Conservation (phyloP, 352 stramenopile genomes). For the Phytophthora macrochlamydospora region DNA sequence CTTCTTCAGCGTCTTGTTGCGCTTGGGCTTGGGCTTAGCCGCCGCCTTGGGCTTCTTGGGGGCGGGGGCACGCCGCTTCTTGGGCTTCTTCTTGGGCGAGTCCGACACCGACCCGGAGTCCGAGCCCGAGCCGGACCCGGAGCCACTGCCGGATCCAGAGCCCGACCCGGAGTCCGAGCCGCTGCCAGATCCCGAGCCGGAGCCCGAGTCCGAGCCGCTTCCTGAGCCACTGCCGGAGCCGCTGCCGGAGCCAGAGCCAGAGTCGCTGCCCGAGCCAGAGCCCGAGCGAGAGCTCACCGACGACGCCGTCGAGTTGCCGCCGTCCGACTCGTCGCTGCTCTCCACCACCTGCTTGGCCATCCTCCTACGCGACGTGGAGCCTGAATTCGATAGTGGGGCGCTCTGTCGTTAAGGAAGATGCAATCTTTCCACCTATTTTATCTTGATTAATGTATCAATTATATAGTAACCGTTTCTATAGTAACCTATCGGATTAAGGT, state of each 20-base stretch:
- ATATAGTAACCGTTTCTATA: not conserved
- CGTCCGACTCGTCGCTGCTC: slow-evolving; percentile 80
- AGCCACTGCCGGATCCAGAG: slow-evolving; percentile 40
- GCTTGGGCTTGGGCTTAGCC: slow-evolving; percentile 43
- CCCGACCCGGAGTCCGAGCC: slow-evolving; percentile 42
- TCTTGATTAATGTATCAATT: not conserved
- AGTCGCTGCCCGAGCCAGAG: slow-evolving; percentile 34
- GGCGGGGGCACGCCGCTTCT: slow-evolving; percentile 39
- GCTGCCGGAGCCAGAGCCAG: slow-evolving; percentile 12
- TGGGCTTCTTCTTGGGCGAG: slow-evolving; percentile 53
- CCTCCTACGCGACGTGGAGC: not conserved
- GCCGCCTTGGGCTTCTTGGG: slow-evolving; percentile 44
- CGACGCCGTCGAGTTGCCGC: slow-evolving; percentile 58
- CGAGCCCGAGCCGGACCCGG: slow-evolving; percentile 42
- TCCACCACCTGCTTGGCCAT: slow-evolving; percentile 78
- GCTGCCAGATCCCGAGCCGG: slow-evolving; percentile 33
- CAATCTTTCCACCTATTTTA: not conserved
- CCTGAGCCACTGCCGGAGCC: slow-evolving; percentile 39
- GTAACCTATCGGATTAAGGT: not conserved
- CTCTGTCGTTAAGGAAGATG: not conserved
- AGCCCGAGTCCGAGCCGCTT: slow-evolving; percentile 32
- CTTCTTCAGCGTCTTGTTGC: slow-evolving; percentile 37
- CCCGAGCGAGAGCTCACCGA: slow-evolving; percentile 62
- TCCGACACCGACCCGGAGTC: slow-evolving; percentile 26
- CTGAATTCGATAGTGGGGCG: not conserved